Conservation (phyloP, 805 yeast species). For the Candida piceae region DNA sequence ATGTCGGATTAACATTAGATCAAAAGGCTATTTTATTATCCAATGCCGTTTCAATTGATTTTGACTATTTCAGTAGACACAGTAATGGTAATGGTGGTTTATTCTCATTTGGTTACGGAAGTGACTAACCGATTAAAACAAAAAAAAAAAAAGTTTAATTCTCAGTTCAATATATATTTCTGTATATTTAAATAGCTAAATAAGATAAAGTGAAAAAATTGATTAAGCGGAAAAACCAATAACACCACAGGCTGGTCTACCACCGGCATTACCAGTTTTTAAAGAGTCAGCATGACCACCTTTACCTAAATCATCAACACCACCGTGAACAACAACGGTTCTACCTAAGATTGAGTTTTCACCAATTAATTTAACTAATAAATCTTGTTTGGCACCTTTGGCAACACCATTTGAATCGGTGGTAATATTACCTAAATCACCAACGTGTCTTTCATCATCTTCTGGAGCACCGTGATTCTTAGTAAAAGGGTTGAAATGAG, state of each 20-base stretch:
- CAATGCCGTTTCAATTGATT: conserved; percentile 87
- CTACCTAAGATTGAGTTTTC: conserved; percentile 87
- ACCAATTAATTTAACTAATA: conserved; percentile 75
- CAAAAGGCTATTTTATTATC: conserved; percentile 84
- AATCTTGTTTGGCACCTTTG: conserved; percentile 81
- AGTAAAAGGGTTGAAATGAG: conserved; percentile 90
- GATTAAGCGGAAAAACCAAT: conserved; percentile 68
- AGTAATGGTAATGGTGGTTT: conserved; percentile 52
- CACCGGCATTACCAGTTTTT: conserved; percentile 97
- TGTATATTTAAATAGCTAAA: too few species aligned
- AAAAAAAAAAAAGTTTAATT: background rate
- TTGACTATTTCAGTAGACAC: conserved; percentile 95
- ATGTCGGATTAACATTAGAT: conserved; percentile 52
- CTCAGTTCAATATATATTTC: too few species aligned
- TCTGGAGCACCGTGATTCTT: conserved; percentile 91
- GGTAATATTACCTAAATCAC: conserved; percentile 92
- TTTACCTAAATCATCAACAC: conserved; percentile 90
- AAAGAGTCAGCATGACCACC: conserved; percentile 88
- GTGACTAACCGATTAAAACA: conserved; percentile 1
- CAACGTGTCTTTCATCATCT: conserved; percentile 79
- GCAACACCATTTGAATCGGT: conserved; percentile 89
- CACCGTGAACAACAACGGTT: conserved; percentile 91
- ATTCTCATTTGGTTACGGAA: conserved; percentile 21
- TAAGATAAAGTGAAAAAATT: too few species aligned
- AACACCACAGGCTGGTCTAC: conserved; percentile 98